phyloP scores from a whole-genome alignment of 495 filamentous ascomycete genomes.

The Trichoderma reesei region DNA sequence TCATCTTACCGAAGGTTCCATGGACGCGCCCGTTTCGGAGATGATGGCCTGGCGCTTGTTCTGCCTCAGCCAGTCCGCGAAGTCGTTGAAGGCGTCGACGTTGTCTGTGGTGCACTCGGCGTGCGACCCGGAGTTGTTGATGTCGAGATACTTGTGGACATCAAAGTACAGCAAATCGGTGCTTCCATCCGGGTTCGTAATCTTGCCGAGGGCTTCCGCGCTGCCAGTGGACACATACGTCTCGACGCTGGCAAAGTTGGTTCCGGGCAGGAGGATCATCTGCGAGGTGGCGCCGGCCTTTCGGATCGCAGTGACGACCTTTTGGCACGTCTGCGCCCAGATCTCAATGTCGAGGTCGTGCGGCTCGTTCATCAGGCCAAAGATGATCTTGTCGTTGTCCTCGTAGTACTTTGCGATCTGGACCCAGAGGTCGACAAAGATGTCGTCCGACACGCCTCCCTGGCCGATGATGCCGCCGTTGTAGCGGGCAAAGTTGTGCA shows the following conservation, averaged over 20 bases:
- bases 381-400: conserved; percentile 35
- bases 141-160: conserved; percentile 44
- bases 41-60: conserved; percentile 43
- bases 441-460: conserved; percentile 43
- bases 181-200: conserved; percentile 46
- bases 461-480: conserved; percentile 51
- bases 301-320: conserved; percentile 48
- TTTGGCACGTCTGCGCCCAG: conserved; percentile 46
- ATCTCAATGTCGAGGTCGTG: conserved; percentile 37
- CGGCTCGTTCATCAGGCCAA: conserved; percentile 58
- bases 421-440: conserved; percentile 48
- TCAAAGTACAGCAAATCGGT: conserved; percentile 48
- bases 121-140: conserved; percentile 45
- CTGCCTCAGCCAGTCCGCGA: conserved; percentile 38
- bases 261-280: conserved; percentile 40
- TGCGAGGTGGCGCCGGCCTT: conserved; percentile 47
- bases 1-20: conserved; percentile 23
- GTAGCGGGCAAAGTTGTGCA: conserved; percentile 46
- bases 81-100: conserved; percentile 35
- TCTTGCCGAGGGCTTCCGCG: conserved; percentile 34
- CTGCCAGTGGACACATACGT: conserved; percentile 33
- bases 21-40: conserved; percentile 44
- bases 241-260: conserved; percentile 39
- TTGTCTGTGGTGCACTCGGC: conserved; percentile 43
- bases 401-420: conserved; percentile 49